Conservation (phyloP, 164 flowering plant genomes). For the Stephania yunnanensis region DNA sequence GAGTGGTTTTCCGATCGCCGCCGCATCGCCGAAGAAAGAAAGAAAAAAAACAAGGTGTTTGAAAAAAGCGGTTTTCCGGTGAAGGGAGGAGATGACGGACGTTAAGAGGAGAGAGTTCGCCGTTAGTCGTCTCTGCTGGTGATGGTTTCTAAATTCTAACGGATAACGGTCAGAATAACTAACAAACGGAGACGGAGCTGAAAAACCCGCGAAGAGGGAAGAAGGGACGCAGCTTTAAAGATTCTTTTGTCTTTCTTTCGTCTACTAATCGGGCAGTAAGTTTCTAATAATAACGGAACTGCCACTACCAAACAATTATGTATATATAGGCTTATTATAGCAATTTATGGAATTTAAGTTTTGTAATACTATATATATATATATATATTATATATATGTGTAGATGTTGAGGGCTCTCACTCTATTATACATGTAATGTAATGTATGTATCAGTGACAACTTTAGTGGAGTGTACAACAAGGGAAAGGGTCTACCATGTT, state of each 20-base stretch:
- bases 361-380: too few relatives aligned
- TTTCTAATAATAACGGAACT: background rate
- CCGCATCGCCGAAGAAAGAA: background rate
- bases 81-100: background rate
- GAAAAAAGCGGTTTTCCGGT: background rate
- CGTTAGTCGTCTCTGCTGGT: background rate
- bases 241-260: background rate
- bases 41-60: background rate
- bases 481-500: background rate
- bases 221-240: background rate
- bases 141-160: background rate
- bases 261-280: background rate
- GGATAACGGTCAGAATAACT: background rate
- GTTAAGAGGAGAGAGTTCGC: background rate
- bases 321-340: background rate
- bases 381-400: background rate
- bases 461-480: background rate
- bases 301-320: background rate
- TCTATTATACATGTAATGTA: too few relatives aligned
- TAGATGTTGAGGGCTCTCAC: background rate
- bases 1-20: conserved; percentile 5
- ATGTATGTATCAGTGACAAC: background rate
- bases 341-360: background rate
- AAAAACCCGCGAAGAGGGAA: conserved; percentile 5
- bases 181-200: background rate